Evolutionary conservation across 805 yeast species (phyloP), one percentile per base, ranked within the genome.

Genomic region (Yarrowia phangngaensis): DNA sequence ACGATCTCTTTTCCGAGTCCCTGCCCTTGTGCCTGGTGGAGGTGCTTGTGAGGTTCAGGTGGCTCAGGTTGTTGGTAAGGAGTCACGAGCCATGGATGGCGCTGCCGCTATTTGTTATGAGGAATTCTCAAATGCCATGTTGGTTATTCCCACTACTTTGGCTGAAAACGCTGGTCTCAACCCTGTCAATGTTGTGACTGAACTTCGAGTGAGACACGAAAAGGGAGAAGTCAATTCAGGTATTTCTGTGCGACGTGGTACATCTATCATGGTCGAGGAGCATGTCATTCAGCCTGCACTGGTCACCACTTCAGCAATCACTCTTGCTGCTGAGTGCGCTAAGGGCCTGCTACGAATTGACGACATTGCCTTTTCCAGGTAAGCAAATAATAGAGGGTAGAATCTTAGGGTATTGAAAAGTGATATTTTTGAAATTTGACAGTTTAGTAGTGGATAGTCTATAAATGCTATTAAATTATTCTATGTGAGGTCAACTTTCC

Each of bases 21-120:
- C 77, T 61, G 95, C 89, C 1, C 71, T 84, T 62, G 88, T 92
- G 69, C 96, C 97, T 11, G 99, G 99, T 59, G 99, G 98, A 55
- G 98, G 97, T 60, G 97, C 98, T 5, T 95, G 97, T 35, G 97
- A 88, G 68, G 79, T 88, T 56, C 96, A 89, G 70, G 81, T 86
- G 6, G 79, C 95, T 8, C 78, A 90, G 55, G 76, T 76, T 11
- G 69, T 88, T 56, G 70, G 76, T 57, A 79, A 78, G 57, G 95
- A 87, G 64, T 74, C 94, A 22, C 74, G 79, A 55, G 70, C 76
- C 47, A 71, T 83, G 56, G 76, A 84, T 14, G 97, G 97, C 43
- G 84, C 86, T 8, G 95, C 88, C 65, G 89, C 90, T 50, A 78
- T 86, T 55, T 89, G 94, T 58, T 89, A 85, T 79, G 82, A 80